Base-by-base conservation (phyloP, 306 rosid species). In the Clitoria ternatea region DNA sequence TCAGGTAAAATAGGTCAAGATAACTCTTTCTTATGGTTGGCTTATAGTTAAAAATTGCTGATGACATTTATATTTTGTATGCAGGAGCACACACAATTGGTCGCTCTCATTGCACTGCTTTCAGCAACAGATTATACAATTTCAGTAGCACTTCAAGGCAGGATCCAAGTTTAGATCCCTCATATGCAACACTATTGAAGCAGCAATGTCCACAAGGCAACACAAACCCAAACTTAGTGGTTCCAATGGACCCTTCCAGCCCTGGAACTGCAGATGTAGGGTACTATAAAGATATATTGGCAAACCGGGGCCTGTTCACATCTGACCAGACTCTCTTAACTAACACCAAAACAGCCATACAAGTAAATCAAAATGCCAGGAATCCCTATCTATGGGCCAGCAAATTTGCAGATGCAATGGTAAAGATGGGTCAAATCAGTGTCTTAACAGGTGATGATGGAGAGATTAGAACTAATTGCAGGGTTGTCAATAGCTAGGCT, bases 21-120 rank as follows among this genome's bases (percentile, higher is more conserved):
- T 20, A 24, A 50, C 19, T 67, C 61, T 30, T 30, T 26, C 35
- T 68, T 1, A 22, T 19, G 14, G 11, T 44, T 61, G 44, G 33
- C 69, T 69, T 54, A 1, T 20, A 5, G 52, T 36, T 49, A 43
- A 35, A 49, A 36, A 55, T 18, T 60, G 45, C 48, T 45, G 47
- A 14, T 47, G 54, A 1, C 50, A 14, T 23, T 14, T 61, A 32
- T 5, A 27, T 74, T 53, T 59, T 15, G 7, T 35, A 14, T 69
- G 49, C 86, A 86, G 95, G 95, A 56, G 95, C 80, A 33, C 97
- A 90, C 79, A 86, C 92, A 36, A 69, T 90, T 19, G 95, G 97
- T 12, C 86, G 90, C 8, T 81, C 97, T 42, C 95, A 82, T 53
- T 88, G 97, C 84, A 0, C 79, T 2, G 55, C 88, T 26, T 88